phyloP scores from a whole-genome alignment of 2,329 filamentous ascomycete species.

The Verticillium dahliae region DNA sequence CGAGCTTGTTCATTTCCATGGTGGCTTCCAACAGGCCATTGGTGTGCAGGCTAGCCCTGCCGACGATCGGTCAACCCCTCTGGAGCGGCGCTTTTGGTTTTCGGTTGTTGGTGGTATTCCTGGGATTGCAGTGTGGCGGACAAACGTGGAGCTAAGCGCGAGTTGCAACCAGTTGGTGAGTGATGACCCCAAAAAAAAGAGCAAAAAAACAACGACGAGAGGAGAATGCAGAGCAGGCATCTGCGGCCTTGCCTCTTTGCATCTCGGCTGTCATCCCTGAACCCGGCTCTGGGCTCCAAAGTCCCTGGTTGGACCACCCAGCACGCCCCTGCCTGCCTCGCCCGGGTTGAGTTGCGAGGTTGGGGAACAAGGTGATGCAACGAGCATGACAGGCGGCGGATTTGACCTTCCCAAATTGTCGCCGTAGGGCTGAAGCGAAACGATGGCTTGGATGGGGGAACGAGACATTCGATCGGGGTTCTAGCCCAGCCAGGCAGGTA shows the following conservation, averaged over 20 bases:
- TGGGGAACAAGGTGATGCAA: not conserved
- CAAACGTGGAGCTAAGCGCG: not conserved
- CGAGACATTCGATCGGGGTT: not conserved
- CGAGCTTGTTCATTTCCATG: slow-evolving; percentile 21
- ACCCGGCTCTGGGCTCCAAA: not conserved
- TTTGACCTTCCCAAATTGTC: not conserved
- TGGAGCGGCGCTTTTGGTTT: not conserved
- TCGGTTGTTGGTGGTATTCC: not conserved
- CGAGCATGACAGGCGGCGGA: not conserved
- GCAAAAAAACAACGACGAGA: too few species aligned
- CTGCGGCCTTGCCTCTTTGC: not conserved
- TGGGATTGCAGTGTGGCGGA: not conserved
- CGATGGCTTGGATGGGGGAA: not conserved
- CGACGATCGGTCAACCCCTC: slow-evolving; percentile 9
- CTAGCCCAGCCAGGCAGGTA: not conserved
- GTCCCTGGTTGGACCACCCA: not conserved
- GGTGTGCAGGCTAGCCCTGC: slow-evolving; percentile 15
- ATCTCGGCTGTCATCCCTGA: not conserved
- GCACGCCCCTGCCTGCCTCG: not conserved
- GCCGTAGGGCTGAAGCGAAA: not conserved
- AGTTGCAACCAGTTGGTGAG: not conserved
- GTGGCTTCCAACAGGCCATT: slow-evolving; percentile 16
- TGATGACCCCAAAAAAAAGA: not conserved
- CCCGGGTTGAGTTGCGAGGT: not conserved
- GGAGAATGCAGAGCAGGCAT: not conserved